Conservation (phyloP, 192 early-diverging fungal genomes). For the Umbelopsis isabellina region DNA sequence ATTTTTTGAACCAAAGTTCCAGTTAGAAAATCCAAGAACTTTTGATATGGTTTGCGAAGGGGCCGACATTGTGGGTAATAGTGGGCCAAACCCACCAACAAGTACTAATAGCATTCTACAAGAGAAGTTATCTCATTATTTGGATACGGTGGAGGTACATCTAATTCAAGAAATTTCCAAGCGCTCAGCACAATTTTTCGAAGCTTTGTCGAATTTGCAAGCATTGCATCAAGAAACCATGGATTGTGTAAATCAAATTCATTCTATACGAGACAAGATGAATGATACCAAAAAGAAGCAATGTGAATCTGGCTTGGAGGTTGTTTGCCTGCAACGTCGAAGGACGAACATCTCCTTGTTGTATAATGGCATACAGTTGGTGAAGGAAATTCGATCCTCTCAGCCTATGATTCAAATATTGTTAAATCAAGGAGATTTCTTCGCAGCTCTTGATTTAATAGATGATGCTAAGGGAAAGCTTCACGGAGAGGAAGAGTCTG, state of each 20-base stretch:
- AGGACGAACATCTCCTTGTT: constrained; percentile 72
- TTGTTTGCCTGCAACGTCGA: constrained; percentile 79
- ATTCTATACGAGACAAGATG: constrained; percentile 74
- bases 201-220: constrained; percentile 90
- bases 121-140: constrained; percentile 86
- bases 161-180: constrained; percentile 93
- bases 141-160: constrained; percentile 94
- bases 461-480: constrained; percentile 72
- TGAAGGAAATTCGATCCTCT: constrained; percentile 77
- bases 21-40: constrained; percentile 86
- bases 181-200: constrained; percentile 94
- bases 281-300: constrained; percentile 61
- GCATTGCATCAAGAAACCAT: constrained; percentile 91
- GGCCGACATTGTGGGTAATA: constrained; percentile 58
- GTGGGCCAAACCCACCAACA: constrained; percentile 49
- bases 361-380: constrained; percentile 68
- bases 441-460: constrained; percentile 88
- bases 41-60: constrained; percentile 85
- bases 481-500: constrained; percentile 52
- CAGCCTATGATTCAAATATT: constrained; percentile 86
- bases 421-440: constrained; percentile 79
- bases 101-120: constrained; percentile 77
- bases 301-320: constrained; percentile 78
- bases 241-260: constrained; percentile 87
- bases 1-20: constrained; percentile 86